These are phyloP conservation scores for Lepiota venenata DNA, from an alignment of 768 basidiomycete species.

Conservation along the genomic window DNA sequence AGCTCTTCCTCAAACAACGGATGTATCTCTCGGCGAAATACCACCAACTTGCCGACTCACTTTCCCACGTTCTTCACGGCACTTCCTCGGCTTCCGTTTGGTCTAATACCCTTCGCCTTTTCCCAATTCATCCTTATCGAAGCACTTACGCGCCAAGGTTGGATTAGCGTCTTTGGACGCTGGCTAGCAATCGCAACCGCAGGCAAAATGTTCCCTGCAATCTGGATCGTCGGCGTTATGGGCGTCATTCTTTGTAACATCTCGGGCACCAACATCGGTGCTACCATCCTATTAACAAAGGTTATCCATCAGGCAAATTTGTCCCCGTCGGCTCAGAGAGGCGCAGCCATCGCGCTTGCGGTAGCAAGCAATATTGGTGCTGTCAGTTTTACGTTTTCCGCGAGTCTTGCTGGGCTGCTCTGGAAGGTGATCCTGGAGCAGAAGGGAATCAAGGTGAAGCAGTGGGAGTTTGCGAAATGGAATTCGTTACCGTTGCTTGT, in stretches of 20 bases:
- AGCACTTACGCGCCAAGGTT: slow-evolving; percentile 75
- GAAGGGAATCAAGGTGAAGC: slow-evolving; percentile 63
- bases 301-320: slow-evolving; percentile 51
- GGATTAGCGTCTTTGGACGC: slow-evolving; percentile 78
- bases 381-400: slow-evolving; percentile 84
- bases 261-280: slow-evolving; percentile 88
- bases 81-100: slow-evolving; percentile 69
- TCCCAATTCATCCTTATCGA: slow-evolving; percentile 94
- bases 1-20: slow-evolving; percentile 19
- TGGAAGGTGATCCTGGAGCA: slow-evolving; percentile 75
- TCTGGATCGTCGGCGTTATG: slow-evolving; percentile 69
- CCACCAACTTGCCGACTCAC: slow-evolving; percentile 23
- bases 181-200: slow-evolving; percentile 55
- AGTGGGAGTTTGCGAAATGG: slow-evolving; percentile 66
- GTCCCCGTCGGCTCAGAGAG: slow-evolving; percentile 35
- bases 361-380: slow-evolving; percentile 90
- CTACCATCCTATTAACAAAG: slow-evolving; percentile 85
- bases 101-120: slow-evolving; percentile 88
- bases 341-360: slow-evolving; percentile 72
- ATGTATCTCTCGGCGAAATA: slow-evolving; percentile 1
- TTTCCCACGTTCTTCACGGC: slow-evolving; percentile 75
- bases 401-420: slow-evolving; percentile 83
- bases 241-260: slow-evolving; percentile 78
- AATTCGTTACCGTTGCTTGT: slow-evolving; percentile 63
- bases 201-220: slow-evolving; percentile 41